Evolutionary conservation across 306 rosid species (phyloP).

Genomic region (Abrus pulchellus): DNA sequence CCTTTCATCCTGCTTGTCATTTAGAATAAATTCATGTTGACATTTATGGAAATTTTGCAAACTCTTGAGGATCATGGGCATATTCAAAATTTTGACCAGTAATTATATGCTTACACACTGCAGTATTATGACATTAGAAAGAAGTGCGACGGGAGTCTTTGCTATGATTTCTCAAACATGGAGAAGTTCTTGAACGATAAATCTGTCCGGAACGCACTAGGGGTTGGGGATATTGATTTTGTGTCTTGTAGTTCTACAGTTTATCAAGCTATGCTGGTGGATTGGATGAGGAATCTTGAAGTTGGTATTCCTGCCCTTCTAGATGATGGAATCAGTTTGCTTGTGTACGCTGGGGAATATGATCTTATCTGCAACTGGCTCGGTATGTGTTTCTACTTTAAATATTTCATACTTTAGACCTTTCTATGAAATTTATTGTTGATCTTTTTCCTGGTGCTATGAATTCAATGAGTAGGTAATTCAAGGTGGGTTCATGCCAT

Average conservation of each 20-base stretch:
- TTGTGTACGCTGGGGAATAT: slow-evolving; percentile 94
- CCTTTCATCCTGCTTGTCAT: neutral
- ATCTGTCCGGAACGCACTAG: slow-evolving; percentile 81
- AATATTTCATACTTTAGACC: slow-evolving; percentile 24
- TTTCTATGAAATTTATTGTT: slow-evolving; percentile 39
- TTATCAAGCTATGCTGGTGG: slow-evolving; percentile 92
- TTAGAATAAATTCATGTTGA: slow-evolving; percentile 14
- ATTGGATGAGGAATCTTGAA: slow-evolving; percentile 98
- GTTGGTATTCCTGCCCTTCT: slow-evolving; percentile 95
- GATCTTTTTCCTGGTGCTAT: slow-evolving; percentile 29
- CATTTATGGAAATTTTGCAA: slow-evolving; percentile 43
- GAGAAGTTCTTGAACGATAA: slow-evolving; percentile 84
- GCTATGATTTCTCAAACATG: slow-evolving; percentile 96
- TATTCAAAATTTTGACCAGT: slow-evolving; percentile 52
- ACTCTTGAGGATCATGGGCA: slow-evolving; percentile 29
- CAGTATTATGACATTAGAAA: slow-evolving; percentile 97
- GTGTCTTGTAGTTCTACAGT: slow-evolving; percentile 94
- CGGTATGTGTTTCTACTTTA: slow-evolving; percentile 58
- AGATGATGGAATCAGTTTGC: slow-evolving; percentile 89
- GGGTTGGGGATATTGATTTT: slow-evolving; percentile 83
- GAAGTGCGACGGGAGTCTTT: slow-evolving; percentile 86
- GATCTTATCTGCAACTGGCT: slow-evolving; percentile 99
- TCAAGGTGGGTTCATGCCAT: slow-evolving; percentile 98
- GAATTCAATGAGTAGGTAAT: slow-evolving; percentile 72
- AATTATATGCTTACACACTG: slow-evolving; percentile 40